Evolutionary conservation across 371 early-diverging fungal genomes (phyloP).

Genomic region (Rhizopus microsporus): DNA sequence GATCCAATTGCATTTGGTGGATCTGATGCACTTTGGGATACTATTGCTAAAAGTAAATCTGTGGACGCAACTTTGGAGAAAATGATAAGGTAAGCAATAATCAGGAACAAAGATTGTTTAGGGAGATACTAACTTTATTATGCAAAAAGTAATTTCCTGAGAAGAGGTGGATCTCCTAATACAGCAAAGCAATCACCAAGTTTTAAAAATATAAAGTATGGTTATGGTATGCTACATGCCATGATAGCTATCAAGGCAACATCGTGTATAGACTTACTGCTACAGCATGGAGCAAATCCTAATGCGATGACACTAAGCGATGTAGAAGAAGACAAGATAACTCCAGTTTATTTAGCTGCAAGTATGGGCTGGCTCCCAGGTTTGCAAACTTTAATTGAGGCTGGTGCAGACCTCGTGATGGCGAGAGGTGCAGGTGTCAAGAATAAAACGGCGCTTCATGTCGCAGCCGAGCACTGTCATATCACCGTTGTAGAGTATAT

Average conservation of each 20-base stretch:
- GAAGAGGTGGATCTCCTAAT: conserved; percentile 54
- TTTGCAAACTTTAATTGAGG: conserved; percentile 39
- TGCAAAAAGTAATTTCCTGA: conserved; percentile 39
- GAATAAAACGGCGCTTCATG: conserved; percentile 41
- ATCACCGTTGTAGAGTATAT: conserved; percentile 41
- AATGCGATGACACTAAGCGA: conserved; percentile 42
- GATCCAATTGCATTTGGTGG: conserved; percentile 50
- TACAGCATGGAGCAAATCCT: conserved; percentile 50
- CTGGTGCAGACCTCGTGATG: conserved; percentile 37
- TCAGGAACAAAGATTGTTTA: neutral
- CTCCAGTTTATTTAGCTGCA: conserved; percentile 51
- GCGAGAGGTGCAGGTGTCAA: conserved; percentile 35
- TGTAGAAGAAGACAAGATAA: conserved; percentile 43
- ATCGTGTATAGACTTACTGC: conserved; percentile 30
- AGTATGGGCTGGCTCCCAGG: conserved; percentile 50
- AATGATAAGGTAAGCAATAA: conserved; percentile 37
- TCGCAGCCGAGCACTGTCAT: conserved; percentile 47
- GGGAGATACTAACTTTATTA: neutral
- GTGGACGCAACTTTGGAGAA: conserved; percentile 42
- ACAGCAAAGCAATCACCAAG: conserved; percentile 47
- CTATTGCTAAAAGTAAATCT: conserved; percentile 35
- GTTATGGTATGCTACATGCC: conserved; percentile 51
- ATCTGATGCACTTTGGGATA: conserved; percentile 51
- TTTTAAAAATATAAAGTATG: conserved; percentile 34
- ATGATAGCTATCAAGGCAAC: conserved; percentile 35